phyloP scores from a whole-genome alignment of 2,329 filamentous ascomycete genomes.

The Fusarium tricinctum region DNA sequence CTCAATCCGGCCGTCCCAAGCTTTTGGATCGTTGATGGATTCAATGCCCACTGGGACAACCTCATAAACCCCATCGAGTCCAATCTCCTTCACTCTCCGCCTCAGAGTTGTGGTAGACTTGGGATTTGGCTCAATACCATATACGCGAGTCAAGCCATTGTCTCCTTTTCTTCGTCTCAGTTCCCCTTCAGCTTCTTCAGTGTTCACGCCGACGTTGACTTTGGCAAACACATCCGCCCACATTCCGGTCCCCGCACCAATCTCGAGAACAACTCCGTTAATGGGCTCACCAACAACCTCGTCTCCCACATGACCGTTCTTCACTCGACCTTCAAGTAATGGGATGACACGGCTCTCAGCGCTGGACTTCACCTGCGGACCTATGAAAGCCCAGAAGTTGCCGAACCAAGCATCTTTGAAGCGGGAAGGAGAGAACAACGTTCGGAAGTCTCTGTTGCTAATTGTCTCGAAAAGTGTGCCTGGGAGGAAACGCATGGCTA shows the following conservation, averaged over 20 bases:
- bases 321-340: constrained; percentile 65
- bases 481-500: constrained; percentile 65
- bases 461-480: constrained; percentile 63
- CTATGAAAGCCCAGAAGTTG: constrained; percentile 70
- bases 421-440: constrained; percentile 58
- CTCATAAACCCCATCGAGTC: constrained; percentile 70
- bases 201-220: constrained; percentile 38
- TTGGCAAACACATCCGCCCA: constrained; percentile 69
- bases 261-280: constrained; percentile 69
- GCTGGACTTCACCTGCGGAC: constrained; percentile 63
- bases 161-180: constrained; percentile 31
- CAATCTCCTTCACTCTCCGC: constrained; percentile 63
- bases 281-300: constrained; percentile 57
- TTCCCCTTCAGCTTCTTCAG: constrained; percentile 38
- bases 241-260: constrained; percentile 72
- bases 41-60: constrained; percentile 75
- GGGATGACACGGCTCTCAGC: constrained; percentile 64
- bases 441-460: constrained; percentile 50
- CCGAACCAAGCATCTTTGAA: constrained; percentile 70
- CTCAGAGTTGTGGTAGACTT: constrained; percentile 65
- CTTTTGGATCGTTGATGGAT: constrained; percentile 60
- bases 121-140: constrained; percentile 74
- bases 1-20: constrained; percentile 63
- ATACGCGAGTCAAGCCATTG: constrained; percentile 62
- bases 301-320: constrained; percentile 54